These are phyloP conservation scores for Sphaerulina vaccinii DNA, from an alignment of 2,329 filamentous ascomycete species.

Conservation along the genomic window DNA sequence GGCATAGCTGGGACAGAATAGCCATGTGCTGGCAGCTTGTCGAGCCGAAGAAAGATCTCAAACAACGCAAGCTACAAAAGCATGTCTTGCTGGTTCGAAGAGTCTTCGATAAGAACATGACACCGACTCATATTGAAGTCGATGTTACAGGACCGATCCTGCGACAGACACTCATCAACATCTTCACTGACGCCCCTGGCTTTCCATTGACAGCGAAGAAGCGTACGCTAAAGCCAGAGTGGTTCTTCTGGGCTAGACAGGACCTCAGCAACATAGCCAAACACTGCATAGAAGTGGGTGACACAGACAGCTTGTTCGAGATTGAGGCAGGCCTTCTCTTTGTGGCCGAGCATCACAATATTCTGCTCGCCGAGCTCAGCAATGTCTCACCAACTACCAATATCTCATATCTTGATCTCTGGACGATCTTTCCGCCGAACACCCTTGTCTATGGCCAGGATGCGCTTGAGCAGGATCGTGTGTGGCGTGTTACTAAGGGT, in stretches of 20 bases:
- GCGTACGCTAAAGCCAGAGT: slow-evolving; percentile 5
- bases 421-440: slow-evolving; percentile 7
- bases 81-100: background rate
- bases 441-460: slow-evolving; percentile 10
- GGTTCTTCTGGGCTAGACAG: slow-evolving; percentile 12
- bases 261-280: background rate
- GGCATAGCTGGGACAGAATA: slow-evolving; percentile 12
- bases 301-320: slow-evolving; percentile 1
- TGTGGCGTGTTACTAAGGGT: slow-evolving; percentile 6
- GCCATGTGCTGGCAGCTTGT: slow-evolving; percentile 2
- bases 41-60: slow-evolving; percentile 1
- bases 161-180: background rate
- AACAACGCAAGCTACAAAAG: background rate
- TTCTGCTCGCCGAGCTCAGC: background rate
- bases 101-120: slow-evolving; percentile 2
- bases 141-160: slow-evolving; percentile 3
- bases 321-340: slow-evolving; percentile 8
- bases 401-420: slow-evolving; percentile 2
- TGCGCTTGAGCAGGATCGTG: slow-evolving; percentile 1
- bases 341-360: background rate
- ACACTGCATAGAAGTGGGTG: background rate
- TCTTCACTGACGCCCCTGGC: slow-evolving; percentile 5
- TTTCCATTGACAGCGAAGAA: slow-evolving; percentile 2
- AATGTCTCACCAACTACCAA: background rate
- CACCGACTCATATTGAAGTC: slow-evolving; percentile 1